Conservation (phyloP, 805 yeast species). For the Torulaspora microellipsoides region DNA sequence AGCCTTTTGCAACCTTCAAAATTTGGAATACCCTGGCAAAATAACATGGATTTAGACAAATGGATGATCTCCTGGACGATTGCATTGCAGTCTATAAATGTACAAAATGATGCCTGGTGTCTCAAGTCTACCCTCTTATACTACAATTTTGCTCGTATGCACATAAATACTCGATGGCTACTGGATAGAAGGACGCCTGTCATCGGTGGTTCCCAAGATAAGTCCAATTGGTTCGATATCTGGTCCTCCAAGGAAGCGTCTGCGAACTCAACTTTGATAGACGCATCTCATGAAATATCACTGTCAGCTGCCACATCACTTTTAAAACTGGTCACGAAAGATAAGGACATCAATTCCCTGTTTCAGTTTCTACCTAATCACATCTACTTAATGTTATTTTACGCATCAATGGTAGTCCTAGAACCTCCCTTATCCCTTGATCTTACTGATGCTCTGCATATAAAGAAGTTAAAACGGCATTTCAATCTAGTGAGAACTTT, state of each 20-base stretch:
- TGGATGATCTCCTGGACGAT: slow-evolving; percentile 85
- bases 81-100: slow-evolving; percentile 52
- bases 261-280: slow-evolving; percentile 3
- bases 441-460: slow-evolving; percentile 23
- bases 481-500: slow-evolving; percentile 43
- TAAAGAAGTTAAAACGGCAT: slow-evolving; percentile 34
- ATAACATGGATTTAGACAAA: slow-evolving; percentile 61
- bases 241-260: slow-evolving; percentile 9
- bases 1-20: slow-evolving; percentile 56
- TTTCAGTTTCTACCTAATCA: slow-evolving; percentile 67
- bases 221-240: slow-evolving; percentile 10
- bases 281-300: slow-evolving; percentile 42
- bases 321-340: slow-evolving; percentile 52
- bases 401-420: slow-evolving; percentile 54
- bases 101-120: slow-evolving; percentile 52
- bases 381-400: slow-evolving; percentile 65
- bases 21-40: slow-evolving; percentile 64
- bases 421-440: slow-evolving; percentile 40
- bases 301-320: slow-evolving; percentile 60
- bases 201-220: not conserved
- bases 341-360: slow-evolving; percentile 51
- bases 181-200: slow-evolving; percentile 12
- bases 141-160: slow-evolving; percentile 72
- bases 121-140: slow-evolving; percentile 65
- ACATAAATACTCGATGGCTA: slow-evolving; percentile 44